phyloP scores from a whole-genome alignment of 1,284 basidiomycete genomes.

The Phlebopus sp. region DNA sequence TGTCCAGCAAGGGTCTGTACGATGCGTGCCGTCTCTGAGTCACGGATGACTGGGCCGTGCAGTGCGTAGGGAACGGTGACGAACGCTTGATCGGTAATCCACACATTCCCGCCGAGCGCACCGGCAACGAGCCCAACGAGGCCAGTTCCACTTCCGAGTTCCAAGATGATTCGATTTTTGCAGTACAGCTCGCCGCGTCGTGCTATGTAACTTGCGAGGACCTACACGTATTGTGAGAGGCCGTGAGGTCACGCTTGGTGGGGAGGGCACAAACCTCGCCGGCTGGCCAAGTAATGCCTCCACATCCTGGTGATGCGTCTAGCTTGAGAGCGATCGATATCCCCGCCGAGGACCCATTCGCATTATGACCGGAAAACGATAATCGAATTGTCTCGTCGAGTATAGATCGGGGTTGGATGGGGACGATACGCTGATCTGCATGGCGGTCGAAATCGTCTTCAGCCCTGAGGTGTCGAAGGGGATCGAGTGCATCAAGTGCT shows the following conservation, averaged over 20 bases:
- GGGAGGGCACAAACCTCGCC: slow-evolving; percentile 62
- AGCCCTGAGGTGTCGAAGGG: slow-evolving; percentile 61
- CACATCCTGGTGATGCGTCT: slow-evolving; percentile 84
- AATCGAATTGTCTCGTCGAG: slow-evolving; percentile 47
- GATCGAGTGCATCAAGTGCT: slow-evolving; percentile 53
- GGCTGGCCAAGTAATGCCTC: slow-evolving; percentile 90
- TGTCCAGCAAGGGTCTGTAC: slow-evolving; percentile 65
- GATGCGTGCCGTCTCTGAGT: slow-evolving; percentile 18
- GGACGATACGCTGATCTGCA: slow-evolving; percentile 41
- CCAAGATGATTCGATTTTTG: slow-evolving; percentile 60
- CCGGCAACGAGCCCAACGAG: slow-evolving; percentile 85
- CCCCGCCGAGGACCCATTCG: slow-evolving; percentile 20
- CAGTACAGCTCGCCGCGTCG: slow-evolving; percentile 51
- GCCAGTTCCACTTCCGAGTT: slow-evolving; percentile 89
- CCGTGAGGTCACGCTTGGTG: slow-evolving; percentile 1
- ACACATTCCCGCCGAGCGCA: slow-evolving; percentile 61
- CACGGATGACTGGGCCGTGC: slow-evolving; percentile 9
- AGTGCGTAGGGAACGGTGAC: slow-evolving; percentile 33
- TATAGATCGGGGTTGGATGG: slow-evolving; percentile 55
- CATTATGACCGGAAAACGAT: slow-evolving; percentile 35
- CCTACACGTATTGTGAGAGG: slow-evolving; percentile 41
- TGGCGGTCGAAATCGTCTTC: slow-evolving; percentile 26
- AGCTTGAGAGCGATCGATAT: slow-evolving; percentile 54
- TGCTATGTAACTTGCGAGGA: slow-evolving; percentile 72
- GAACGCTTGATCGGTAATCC: slow-evolving; percentile 89